Evolutionary conservation across 2,329 filamentous ascomycete genomes (phyloP).

Genomic region (Pseudogymnoascus sp.): DNA sequence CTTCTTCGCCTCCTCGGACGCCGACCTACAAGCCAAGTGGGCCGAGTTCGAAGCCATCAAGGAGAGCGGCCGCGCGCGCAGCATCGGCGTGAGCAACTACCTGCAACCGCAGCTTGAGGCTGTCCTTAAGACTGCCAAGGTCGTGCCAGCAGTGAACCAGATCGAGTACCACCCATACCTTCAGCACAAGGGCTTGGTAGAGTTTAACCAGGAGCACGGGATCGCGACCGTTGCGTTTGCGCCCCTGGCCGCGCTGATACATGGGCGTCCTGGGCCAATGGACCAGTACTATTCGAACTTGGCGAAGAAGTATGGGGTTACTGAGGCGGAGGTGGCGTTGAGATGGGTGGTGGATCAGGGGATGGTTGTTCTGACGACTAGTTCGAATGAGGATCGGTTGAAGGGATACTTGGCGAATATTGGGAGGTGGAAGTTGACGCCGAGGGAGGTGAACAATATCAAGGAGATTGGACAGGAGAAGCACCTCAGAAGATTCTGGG

Average conservation of each 20-base stretch:
- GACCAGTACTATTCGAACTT: conserved; percentile 43
- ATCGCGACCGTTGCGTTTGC: conserved; percentile 51
- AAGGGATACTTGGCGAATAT: conserved; percentile 45
- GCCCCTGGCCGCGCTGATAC: conserved; percentile 44
- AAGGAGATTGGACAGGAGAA: conserved; percentile 48
- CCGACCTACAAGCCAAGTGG: conserved; percentile 51
- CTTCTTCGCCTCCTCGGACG: conserved; percentile 40
- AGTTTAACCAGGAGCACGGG: conserved; percentile 47
- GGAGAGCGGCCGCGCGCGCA: conserved; percentile 54
- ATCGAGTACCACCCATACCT: conserved; percentile 74
- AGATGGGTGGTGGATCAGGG: conserved; percentile 55
- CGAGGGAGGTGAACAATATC: conserved; percentile 50
- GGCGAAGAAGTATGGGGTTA: conserved; percentile 51
- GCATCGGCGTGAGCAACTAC: conserved; percentile 76
- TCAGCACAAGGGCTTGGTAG: conserved; percentile 52
- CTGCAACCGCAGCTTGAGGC: conserved; percentile 46
- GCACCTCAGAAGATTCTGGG: conserved; percentile 55
- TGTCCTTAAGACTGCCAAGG: conserved; percentile 49
- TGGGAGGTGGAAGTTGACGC: conserved; percentile 49
- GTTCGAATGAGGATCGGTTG: conserved; percentile 48
- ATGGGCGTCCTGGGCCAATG: conserved; percentile 44
- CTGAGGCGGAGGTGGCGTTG: conserved; percentile 47
- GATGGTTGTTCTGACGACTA: conserved; percentile 52
- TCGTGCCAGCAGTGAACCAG: conserved; percentile 66
- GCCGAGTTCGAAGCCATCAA: conserved; percentile 57